A percentile compares a stretch with the other conserved stretches of the same genome.
Conservation (phyloP, 2,329 filamentous ascomycete genomes). For the Massarina eburnea region DNA sequence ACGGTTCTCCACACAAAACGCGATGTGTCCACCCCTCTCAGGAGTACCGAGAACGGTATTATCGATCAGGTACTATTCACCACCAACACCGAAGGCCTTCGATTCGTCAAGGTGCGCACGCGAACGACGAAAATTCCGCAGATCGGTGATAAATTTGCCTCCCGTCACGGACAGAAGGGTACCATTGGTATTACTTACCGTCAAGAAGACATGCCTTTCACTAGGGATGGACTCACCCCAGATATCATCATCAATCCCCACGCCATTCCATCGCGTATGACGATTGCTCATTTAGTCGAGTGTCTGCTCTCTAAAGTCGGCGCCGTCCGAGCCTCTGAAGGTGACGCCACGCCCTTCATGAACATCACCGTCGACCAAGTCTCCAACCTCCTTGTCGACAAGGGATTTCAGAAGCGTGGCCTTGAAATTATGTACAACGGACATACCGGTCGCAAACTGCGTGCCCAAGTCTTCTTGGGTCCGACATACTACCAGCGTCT, state of each 20-base stretch:
- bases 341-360: slow-evolving; percentile 96
- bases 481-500: slow-evolving; percentile 99
- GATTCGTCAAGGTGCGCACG: slow-evolving; percentile 96
- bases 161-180: slow-evolving; percentile 98
- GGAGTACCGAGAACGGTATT: slow-evolving; percentile 96
- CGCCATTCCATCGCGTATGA: slow-evolving; percentile 99
- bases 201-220: slow-evolving; percentile 99
- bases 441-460: slow-evolving; percentile 90
- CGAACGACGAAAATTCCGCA: slow-evolving; percentile 97
- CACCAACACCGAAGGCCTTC: slow-evolving; percentile 89
- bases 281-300: slow-evolving; percentile 99
- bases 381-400: slow-evolving; percentile 79
- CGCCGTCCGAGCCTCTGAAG: slow-evolving; percentile 89
- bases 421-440: slow-evolving; percentile 99
- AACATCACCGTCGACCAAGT: slow-evolving; percentile 96
- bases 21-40: slow-evolving; percentile 90
- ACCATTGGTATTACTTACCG: slow-evolving; percentile 98
- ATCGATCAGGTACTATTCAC: slow-evolving; percentile 92
- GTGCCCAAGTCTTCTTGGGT: slow-evolving; percentile 93
- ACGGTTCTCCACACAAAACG: slow-evolving; percentile 89
- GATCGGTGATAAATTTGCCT: slow-evolving; percentile 99
- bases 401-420: slow-evolving; percentile 94
- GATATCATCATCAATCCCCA: slow-evolving; percentile 99
- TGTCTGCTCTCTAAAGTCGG: slow-evolving; percentile 96
- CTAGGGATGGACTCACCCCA: slow-evolving; percentile 83